These are phyloP conservation scores for Populus tremula DNA, from an alignment of 345 rosid species.

Conservation along the genomic window DNA sequence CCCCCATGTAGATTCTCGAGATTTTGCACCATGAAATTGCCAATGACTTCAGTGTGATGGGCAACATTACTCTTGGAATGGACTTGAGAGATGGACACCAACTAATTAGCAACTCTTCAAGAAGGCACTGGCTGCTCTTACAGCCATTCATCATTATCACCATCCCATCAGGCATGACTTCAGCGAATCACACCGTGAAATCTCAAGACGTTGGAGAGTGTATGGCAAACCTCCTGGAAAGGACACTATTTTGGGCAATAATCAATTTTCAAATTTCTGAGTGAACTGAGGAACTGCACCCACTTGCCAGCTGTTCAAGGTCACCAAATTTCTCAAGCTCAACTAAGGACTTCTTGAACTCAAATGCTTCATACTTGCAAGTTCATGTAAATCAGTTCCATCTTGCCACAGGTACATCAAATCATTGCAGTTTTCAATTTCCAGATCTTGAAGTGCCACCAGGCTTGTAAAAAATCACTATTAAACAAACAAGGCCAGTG, in stretches of 20 bases:
- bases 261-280: slow-evolving; percentile 10
- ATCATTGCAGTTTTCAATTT: slow-evolving; percentile 7
- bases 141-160: not conserved
- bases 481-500: not conserved
- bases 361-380: not conserved
- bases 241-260: slow-evolving; percentile 3
- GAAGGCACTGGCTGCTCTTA: not conserved
- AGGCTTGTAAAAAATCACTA: not conserved
- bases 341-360: not conserved
- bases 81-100: not conserved
- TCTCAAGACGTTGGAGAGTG: not conserved
- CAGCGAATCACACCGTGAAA: slow-evolving; percentile 14
- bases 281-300: slow-evolving; percentile 3
- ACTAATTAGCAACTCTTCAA: not conserved
- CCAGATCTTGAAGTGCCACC: slow-evolving; percentile 11
- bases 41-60: not conserved
- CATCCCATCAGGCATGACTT: slow-evolving; percentile 1
- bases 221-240: slow-evolving; percentile 17
- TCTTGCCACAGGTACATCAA: slow-evolving; percentile 11
- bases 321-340: not conserved
- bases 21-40: not conserved
- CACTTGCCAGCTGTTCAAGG: not conserved
- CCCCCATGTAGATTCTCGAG: not conserved
- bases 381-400: not conserved
- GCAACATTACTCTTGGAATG: not conserved